These are phyloP conservation scores for Lachnellula suecica DNA, from an alignment of 2,329 filamentous ascomycete genomes.

Conservation along the genomic window DNA sequence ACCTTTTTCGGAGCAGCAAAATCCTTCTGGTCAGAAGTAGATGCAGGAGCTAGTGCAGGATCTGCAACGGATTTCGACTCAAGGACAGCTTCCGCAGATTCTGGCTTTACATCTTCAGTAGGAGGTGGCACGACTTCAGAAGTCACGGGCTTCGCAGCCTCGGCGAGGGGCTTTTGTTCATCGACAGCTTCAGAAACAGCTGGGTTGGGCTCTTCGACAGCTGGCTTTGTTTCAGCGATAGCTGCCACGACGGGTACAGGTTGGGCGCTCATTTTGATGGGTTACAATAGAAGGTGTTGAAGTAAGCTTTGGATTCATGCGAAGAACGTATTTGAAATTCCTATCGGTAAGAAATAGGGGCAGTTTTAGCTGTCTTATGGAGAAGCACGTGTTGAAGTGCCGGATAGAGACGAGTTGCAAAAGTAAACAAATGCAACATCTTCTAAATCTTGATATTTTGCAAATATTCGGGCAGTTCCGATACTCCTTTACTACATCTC, in stretches of 20 bases:
- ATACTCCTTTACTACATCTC: too few relatives aligned
- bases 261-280: conserved; percentile 20
- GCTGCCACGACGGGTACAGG: conserved; percentile 16
- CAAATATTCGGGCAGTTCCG: too few relatives aligned
- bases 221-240: conserved; percentile 7
- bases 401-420: too few relatives aligned
- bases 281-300: background rate
- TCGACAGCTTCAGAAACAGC: background rate
- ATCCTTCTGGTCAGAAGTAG: background rate
- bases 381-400: background rate
- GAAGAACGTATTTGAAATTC: background rate
- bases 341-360: background rate
- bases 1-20: conserved; percentile 5
- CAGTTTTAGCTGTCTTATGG: background rate
- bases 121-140: background rate
- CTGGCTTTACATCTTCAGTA: background rate
- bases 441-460: background rate
- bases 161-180: conserved; percentile 2
- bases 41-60: conserved; percentile 1
- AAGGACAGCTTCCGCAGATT: background rate
- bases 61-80: conserved; percentile 5
- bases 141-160: too few relatives aligned
- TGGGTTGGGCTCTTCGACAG: conserved; percentile 5
- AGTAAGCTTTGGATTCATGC: background rate
- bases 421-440: background rate